These are phyloP conservation scores for Hammondia hammondi DNA, from an alignment of 169 alveolate genomes.

Conservation along the genomic window DNA sequence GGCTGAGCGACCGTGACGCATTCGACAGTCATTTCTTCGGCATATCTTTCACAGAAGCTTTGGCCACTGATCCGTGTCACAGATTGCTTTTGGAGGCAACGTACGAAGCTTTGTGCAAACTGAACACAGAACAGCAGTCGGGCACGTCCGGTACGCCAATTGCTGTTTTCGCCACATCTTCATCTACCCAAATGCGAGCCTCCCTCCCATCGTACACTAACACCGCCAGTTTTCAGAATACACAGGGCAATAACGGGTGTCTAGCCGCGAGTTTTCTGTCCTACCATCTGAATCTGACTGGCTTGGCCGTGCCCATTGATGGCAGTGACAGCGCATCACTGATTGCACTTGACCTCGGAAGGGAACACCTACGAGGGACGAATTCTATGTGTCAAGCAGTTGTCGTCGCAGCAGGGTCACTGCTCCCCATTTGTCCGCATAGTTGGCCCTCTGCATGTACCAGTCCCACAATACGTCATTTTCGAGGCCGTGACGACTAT, in stretches of 20 bases:
- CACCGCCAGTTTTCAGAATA: neutral
- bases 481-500: too few relatives aligned
- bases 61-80: conserved; percentile 73
- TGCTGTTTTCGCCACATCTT: conserved; percentile 22
- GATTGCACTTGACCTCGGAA: neutral
- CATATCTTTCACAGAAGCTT: conserved; percentile 60
- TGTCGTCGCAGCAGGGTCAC: neutral
- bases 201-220: neutral
- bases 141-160: conserved; percentile 4
- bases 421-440: neutral
- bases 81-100: conserved; percentile 67
- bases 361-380: neutral
- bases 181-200: neutral
- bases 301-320: neutral
- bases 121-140: neutral
- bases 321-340: neutral
- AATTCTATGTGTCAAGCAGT: neutral
- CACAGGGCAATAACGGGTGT: neutral
- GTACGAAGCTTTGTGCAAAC: neutral
- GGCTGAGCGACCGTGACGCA: neutral
- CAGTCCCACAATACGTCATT: too few relatives aligned
- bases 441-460: neutral
- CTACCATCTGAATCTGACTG: conserved; percentile 5
- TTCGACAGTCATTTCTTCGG: conserved; percentile 68
- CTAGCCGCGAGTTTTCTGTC: neutral